These are phyloP conservation scores for Sclerotinia nivalis DNA, from an alignment of 2,329 filamentous ascomycete genomes.

Conservation along the genomic window DNA sequence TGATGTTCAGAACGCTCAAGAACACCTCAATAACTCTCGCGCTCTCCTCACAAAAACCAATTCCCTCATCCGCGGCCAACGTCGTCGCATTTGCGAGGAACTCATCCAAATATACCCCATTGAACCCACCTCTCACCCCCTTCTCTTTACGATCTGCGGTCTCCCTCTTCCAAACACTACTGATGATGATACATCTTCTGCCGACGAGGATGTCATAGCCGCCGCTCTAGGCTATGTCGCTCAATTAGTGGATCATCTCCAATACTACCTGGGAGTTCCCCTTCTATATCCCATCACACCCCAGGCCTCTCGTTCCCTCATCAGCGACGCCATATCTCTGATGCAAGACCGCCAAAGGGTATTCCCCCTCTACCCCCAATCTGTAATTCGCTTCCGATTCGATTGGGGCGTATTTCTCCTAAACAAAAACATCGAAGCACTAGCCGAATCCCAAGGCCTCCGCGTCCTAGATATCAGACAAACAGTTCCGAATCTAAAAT, in stretches of 20 bases:
- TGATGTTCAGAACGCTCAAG: slow-evolving; percentile 62
- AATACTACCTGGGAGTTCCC: slow-evolving; percentile 76
- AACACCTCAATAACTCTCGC: slow-evolving; percentile 59
- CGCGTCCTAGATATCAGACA: slow-evolving; percentile 87
- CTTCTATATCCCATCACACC: slow-evolving; percentile 78
- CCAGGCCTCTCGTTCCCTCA: slow-evolving; percentile 71
- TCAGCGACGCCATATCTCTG: slow-evolving; percentile 72
- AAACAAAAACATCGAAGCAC: slow-evolving; percentile 86
- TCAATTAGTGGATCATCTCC: slow-evolving; percentile 71
- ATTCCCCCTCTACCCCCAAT: slow-evolving; percentile 79
- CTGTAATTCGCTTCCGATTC: slow-evolving; percentile 80
- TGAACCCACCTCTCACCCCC: slow-evolving; percentile 61
- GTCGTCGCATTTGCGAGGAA: slow-evolving; percentile 84
- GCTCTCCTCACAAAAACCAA: slow-evolving; percentile 56
- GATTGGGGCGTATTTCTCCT: slow-evolving; percentile 96
- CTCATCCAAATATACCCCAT: slow-evolving; percentile 80
- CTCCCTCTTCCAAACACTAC: slow-evolving; percentile 78
- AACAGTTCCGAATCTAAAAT: slow-evolving; percentile 90
- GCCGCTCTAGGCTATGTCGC: slow-evolving; percentile 81
- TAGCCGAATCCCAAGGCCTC: slow-evolving; percentile 66
- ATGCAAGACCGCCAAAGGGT: slow-evolving; percentile 54
- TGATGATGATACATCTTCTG: slow-evolving; percentile 58
- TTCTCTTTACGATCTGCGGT: slow-evolving; percentile 82
- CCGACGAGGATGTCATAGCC: slow-evolving; percentile 69
- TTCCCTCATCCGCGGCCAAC: slow-evolving; percentile 77